These are phyloP conservation scores for Fusarium piperis DNA, from an alignment of 2,329 filamentous ascomycete species.

Conservation along the genomic window DNA sequence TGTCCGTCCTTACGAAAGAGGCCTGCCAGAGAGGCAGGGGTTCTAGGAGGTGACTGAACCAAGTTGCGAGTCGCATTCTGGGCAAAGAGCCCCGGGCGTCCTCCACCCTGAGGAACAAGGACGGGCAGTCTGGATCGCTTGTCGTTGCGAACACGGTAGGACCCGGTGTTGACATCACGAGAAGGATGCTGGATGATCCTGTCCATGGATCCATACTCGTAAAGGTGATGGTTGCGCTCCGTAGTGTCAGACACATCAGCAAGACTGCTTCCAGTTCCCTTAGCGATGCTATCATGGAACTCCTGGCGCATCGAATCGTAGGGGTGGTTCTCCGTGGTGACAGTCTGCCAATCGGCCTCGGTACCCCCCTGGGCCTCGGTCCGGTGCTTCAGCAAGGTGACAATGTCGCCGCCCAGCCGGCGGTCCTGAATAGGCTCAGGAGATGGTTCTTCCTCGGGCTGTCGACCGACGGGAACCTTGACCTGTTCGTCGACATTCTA, in stretches of 20 bases:
- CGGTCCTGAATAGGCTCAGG: constrained; percentile 7
- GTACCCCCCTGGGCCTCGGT: constrained; percentile 21
- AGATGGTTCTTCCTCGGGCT: constrained; percentile 1
- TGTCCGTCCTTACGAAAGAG: constrained; percentile 36
- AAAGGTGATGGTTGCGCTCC: constrained; percentile 25
- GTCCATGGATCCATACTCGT: constrained; percentile 38
- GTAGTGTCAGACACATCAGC: constrained; percentile 55
- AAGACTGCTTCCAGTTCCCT: constrained; percentile 54
- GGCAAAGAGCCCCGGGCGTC: constrained; percentile 14
- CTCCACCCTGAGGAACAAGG: constrained; percentile 36
- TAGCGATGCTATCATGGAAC: constrained; percentile 37
- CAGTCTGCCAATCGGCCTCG: constrained; percentile 50
- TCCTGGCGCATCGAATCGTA: constrained; percentile 33
- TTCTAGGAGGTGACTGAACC: constrained; percentile 28
- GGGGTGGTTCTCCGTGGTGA: constrained; percentile 43
- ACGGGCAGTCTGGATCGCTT: constrained; percentile 30
- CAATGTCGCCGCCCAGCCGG: constrained; percentile 27
- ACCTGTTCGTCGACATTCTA: constrained; percentile 54
- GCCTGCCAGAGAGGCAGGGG: constrained; percentile 41
- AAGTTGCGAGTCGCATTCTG: constrained; percentile 38
- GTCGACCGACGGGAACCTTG: constrained; percentile 47
- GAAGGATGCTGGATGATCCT: constrained; percentile 43
- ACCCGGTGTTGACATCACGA: not conserved
- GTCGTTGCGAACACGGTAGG: constrained; percentile 37
- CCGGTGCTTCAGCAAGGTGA: constrained; percentile 26